Evolutionary conservation across 2,329 filamentous ascomycete genomes (phyloP).

Genomic region (Talaromyces amestolkiae): DNA sequence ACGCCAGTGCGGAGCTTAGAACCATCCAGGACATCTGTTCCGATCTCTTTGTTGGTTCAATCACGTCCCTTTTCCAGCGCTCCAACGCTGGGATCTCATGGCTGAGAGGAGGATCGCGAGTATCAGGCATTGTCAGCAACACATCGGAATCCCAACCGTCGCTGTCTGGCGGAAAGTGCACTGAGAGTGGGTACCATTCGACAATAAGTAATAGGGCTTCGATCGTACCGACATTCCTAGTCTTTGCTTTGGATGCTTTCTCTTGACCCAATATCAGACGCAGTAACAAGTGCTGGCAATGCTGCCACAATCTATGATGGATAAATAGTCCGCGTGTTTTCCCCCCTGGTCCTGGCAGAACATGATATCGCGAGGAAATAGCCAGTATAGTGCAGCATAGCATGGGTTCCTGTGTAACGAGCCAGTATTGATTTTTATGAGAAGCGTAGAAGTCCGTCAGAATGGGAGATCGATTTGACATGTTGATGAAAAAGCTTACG

Average conservation of each 20-base stretch:
- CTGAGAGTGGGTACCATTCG: conserved; percentile 53
- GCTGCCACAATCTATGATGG: not conserved
- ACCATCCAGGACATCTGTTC: conserved; percentile 60
- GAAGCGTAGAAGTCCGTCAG: conserved; percentile 47
- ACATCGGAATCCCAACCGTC: conserved; percentile 51
- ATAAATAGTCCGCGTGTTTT: conserved; percentile 17
- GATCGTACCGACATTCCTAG: conserved; percentile 9
- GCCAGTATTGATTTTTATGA: conserved; percentile 46
- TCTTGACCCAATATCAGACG: conserved; percentile 13
- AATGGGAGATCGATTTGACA: conserved; percentile 49
- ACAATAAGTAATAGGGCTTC: conserved; percentile 33
- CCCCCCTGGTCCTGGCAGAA: conserved; percentile 36
- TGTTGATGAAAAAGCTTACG: conserved; percentile 15
- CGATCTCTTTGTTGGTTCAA: conserved; percentile 51
- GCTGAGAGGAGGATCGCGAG: conserved; percentile 21
- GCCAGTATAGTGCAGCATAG: conserved; percentile 52
- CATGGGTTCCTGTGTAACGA: conserved; percentile 52
- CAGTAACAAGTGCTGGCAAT: conserved; percentile 11
- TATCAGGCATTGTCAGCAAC: not conserved
- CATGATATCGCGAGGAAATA: conserved; percentile 51
- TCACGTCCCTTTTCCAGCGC: conserved; percentile 51
- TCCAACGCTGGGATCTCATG: conserved; percentile 39
- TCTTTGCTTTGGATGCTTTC: conserved; percentile 14
- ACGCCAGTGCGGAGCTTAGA: conserved; percentile 49
- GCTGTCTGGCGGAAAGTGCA: conserved; percentile 51